Evolutionary conservation across 371 early-diverging fungal species (phyloP).

Genomic region (Sporodiniella umbellata): DNA sequence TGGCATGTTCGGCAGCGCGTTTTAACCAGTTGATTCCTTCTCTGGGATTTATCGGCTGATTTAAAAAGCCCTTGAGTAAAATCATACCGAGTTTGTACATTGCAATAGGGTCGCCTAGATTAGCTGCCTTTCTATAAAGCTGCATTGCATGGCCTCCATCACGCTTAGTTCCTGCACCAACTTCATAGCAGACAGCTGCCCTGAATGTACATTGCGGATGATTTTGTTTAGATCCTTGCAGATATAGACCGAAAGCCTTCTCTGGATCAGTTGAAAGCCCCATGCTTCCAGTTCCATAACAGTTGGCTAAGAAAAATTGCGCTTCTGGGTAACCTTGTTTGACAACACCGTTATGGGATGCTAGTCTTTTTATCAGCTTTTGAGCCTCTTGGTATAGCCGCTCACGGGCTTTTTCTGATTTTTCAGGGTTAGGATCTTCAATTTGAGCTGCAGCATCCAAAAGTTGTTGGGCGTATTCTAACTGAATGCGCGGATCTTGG

Average conservation of each 20-base stretch:
- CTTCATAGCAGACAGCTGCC: constrained; percentile 93
- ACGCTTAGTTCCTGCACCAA: constrained; percentile 89
- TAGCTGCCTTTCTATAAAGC: constrained; percentile 93
- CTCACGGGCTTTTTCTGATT: constrained; percentile 68
- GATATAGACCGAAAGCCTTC: constrained; percentile 85
- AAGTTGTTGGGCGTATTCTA: background rate
- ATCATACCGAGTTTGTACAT: constrained; percentile 96
- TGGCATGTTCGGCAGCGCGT: constrained; percentile 85
- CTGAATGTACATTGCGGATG: constrained; percentile 95
- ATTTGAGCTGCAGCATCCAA: background rate
- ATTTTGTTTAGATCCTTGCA: constrained; percentile 89
- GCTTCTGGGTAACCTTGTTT: constrained; percentile 80
- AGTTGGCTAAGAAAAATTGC: constrained; percentile 88
- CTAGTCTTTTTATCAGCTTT: constrained; percentile 74
- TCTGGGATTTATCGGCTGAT: constrained; percentile 68
- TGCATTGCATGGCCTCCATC: constrained; percentile 84
- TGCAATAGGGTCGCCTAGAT: constrained; percentile 86
- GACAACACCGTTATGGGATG: constrained; percentile 62
- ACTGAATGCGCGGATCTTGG: background rate
- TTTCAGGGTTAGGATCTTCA: constrained; percentile 53
- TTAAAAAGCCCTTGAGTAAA: constrained; percentile 74
- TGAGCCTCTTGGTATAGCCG: constrained; percentile 69
- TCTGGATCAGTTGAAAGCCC: constrained; percentile 81
- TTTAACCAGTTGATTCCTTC: constrained; percentile 94
- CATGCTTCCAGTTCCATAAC: constrained; percentile 73